phyloP scores from a whole-genome alignment of 2,329 filamentous ascomycete species.

The Pestalotiopsis sp. region DNA sequence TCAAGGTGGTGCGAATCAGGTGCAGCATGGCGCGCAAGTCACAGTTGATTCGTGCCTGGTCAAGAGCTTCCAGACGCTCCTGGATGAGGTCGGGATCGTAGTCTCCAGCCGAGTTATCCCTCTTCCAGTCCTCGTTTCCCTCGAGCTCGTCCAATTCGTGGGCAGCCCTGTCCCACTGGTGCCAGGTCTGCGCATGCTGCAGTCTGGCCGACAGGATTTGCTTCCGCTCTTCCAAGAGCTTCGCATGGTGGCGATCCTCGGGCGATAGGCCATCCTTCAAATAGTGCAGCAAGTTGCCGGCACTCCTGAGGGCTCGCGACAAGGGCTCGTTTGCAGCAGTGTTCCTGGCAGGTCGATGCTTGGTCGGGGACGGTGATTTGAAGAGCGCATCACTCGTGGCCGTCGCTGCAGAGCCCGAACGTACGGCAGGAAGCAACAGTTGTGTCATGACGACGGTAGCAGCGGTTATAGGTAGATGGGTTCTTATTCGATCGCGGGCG shows the following conservation, averaged over 20 bases:
- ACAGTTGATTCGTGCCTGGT: constrained; percentile 70
- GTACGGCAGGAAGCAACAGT: constrained; percentile 12
- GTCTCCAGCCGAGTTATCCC: constrained; percentile 60
- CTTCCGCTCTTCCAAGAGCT: constrained; percentile 58
- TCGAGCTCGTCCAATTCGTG: constrained; percentile 78
- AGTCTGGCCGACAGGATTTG: constrained; percentile 66
- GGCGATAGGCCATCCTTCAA: constrained; percentile 56
- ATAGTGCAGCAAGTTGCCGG: constrained; percentile 45
- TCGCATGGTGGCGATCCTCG: constrained; percentile 50
- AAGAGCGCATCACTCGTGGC: not conserved
- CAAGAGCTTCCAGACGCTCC: constrained; percentile 70
- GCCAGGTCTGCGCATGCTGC: constrained; percentile 67
- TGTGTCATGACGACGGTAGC: constrained; percentile 14
- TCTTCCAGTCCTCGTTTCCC: constrained; percentile 81
- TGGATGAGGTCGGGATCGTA: constrained; percentile 74
- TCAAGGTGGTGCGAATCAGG: constrained; percentile 77
- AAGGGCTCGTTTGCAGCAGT: constrained; percentile 17
- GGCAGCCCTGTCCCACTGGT: constrained; percentile 77
- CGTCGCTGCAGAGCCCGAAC: not conserved
- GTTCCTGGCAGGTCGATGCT: not conserved
- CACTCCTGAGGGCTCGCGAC: constrained; percentile 38
- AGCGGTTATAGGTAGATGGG: not conserved
- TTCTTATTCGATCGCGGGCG: not conserved
- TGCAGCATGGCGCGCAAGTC: constrained; percentile 80
- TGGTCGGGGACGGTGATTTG: not conserved